These are phyloP conservation scores for Barnettozyma sucrosica DNA, from an alignment of 805 yeast species.

Conservation along the genomic window DNA sequence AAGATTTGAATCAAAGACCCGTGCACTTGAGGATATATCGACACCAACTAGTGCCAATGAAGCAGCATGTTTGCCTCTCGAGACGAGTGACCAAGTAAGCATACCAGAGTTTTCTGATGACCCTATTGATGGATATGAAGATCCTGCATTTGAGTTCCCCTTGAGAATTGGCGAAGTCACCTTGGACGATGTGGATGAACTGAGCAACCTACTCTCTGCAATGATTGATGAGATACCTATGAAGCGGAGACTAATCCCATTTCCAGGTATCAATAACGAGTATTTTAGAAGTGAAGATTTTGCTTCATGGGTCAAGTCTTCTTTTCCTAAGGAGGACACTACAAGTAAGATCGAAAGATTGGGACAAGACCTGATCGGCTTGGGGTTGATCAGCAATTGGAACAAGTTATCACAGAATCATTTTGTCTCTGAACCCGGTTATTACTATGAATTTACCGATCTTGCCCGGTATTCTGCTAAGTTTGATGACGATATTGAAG, in stretches of 20 bases:
- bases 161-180: conserved; percentile 17
- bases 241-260: conserved; percentile 25
- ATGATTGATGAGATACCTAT: conserved; percentile 17
- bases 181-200: conserved; percentile 11
- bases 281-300: conserved; percentile 27
- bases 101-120: neutral
- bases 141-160: conserved; percentile 21
- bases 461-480: conserved; percentile 20
- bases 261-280: conserved; percentile 27
- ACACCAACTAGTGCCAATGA: neutral
- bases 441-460: conserved; percentile 25
- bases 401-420: conserved; percentile 16
- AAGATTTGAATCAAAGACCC: conserved; percentile 13
- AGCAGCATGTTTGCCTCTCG: neutral
- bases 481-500: conserved; percentile 8
- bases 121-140: conserved; percentile 15
- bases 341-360: conserved; percentile 27
- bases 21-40: conserved; percentile 14
- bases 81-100: neutral
- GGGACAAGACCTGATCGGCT: conserved; percentile 27
- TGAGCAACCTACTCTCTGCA: conserved; percentile 9
- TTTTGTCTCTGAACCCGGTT: conserved; percentile 21
- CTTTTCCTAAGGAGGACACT: conserved; percentile 24
- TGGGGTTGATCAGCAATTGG: conserved; percentile 25
- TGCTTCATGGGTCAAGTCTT: conserved; percentile 20